phyloP scores from a whole-genome alignment of 805 yeast species.

The Wickerhamiella sergipiensis region DNA sequence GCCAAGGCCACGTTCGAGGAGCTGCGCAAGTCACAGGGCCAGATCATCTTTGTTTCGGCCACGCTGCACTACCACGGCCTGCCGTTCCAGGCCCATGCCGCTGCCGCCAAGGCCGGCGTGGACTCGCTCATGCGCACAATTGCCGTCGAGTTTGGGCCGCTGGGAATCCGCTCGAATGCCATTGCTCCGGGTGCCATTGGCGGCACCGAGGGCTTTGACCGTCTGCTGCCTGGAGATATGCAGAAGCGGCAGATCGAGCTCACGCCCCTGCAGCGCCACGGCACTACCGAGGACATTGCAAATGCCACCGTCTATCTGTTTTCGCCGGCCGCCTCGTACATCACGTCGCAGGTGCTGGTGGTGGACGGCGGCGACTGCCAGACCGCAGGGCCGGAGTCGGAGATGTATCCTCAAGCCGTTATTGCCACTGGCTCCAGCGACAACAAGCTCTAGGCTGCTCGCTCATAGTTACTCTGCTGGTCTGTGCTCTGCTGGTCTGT shows the following conservation, averaged over 20 bases:
- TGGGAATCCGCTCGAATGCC: constrained; percentile 71
- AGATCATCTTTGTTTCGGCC: constrained; percentile 68
- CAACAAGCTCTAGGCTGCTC: background rate
- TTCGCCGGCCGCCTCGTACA: constrained; percentile 66
- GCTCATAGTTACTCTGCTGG: too few relatives aligned
- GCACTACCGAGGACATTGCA: constrained; percentile 68
- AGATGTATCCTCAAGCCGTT: constrained; percentile 34
- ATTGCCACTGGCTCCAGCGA: background rate
- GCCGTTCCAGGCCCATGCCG: constrained; percentile 80
- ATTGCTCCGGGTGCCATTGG: constrained; percentile 88
- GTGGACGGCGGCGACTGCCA: constrained; percentile 95
- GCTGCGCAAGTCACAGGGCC: constrained; percentile 53
- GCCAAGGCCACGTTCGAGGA: constrained; percentile 67
- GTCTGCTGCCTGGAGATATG: constrained; percentile 37
- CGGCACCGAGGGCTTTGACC: constrained; percentile 72
- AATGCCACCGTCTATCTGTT: constrained; percentile 73
- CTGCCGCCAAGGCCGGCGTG: constrained; percentile 92
- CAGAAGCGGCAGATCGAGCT: constrained; percentile 27
- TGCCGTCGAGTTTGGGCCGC: constrained; percentile 85
- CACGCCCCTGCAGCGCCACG: constrained; percentile 41
- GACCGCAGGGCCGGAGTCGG: constrained; percentile 22
- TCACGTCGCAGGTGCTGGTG: constrained; percentile 61
- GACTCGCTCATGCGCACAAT: constrained; percentile 75
- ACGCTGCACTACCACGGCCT: constrained; percentile 83
- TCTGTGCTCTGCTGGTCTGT: too few relatives aligned